Percentiles rank a stretch among this genome's conserved stretches.
phyloP scores from a whole-genome alignment of 805 yeast genomes.

The Yamadazyma phyllophila region DNA sequence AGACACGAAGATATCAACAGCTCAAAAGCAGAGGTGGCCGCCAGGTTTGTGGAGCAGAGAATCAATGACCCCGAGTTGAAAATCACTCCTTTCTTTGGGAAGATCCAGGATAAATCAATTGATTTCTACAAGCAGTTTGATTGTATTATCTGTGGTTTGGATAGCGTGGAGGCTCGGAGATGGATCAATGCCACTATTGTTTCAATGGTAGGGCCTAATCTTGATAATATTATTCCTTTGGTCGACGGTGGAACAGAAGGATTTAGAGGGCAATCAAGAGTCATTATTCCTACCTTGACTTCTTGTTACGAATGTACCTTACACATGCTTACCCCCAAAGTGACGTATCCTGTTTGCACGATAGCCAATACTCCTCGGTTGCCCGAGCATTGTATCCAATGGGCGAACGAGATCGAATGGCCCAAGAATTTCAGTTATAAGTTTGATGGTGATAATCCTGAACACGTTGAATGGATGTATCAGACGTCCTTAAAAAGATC shows the following conservation, averaged over 20 bases:
- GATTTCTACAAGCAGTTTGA: slow-evolving; percentile 67
- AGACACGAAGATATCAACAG: slow-evolving; percentile 59
- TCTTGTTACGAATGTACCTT: slow-evolving; percentile 94
- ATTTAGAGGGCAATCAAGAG: slow-evolving; percentile 84
- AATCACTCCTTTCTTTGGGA: slow-evolving; percentile 60
- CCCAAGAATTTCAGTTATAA: slow-evolving; percentile 46
- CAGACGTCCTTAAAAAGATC: slow-evolving; percentile 60
- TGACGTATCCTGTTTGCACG: slow-evolving; percentile 86
- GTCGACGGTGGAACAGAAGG: slow-evolving; percentile 98
- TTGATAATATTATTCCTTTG: slow-evolving; percentile 39
- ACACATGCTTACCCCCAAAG: slow-evolving; percentile 62
- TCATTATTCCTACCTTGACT: slow-evolving; percentile 78
- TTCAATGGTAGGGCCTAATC: slow-evolving; percentile 53
- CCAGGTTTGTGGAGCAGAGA: slow-evolving; percentile 49
- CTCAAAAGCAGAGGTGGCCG: slow-evolving; percentile 67
- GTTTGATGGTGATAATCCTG: slow-evolving; percentile 68
- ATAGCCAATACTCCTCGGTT: slow-evolving; percentile 91
- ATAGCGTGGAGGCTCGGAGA: slow-evolving; percentile 83
- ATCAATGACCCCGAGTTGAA: slow-evolving; percentile 34
- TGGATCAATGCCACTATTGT: slow-evolving; percentile 79
- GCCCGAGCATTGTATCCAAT: slow-evolving; percentile 93
- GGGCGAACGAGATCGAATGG: slow-evolving; percentile 81
- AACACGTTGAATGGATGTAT: slow-evolving; percentile 64
- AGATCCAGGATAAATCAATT: slow-evolving; percentile 55
- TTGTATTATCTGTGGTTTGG: slow-evolving; percentile 82